Base-by-base conservation (phyloP, 2,329 filamentous ascomycete species). In the Didymosphaeria variabile region DNA sequence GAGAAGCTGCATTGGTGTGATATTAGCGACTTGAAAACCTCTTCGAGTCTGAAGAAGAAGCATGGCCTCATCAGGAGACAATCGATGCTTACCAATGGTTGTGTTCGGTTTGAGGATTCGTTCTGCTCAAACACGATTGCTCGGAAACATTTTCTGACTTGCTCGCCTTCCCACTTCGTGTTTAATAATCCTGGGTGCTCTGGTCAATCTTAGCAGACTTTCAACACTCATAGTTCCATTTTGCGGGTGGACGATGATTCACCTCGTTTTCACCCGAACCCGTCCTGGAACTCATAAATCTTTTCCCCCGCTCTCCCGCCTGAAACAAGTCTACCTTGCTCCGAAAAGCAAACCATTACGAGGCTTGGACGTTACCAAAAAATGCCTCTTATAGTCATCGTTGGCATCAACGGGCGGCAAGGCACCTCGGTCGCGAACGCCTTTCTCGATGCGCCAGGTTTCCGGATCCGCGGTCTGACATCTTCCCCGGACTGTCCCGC, bases 361-460 rank as follows among this genome's bases (percentile, higher is more conserved):
- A 21, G 19, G 13, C 34, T n/a, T 19, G 1, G 6, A 9, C 36
- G 5, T 19, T 19, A 9, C 21, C 2, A 10, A 10, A 40, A 44
- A 0, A 47, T 55, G 42, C 8, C 9, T 34, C 23, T 57, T 5
- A 23, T 57, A 7, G 53, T 60, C 8, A 40, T 61, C 13, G 19
- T 61, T 7, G 55, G 54, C 21, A 54, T 61, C 29, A 61, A 55
- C 31, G 59, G 59, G 0, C 45, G 53, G 17, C 58, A 56, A 21
- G 58, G 58, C 36, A 53, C 34, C n/a, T 51, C 58, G 10, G 58
- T 60, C 17, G 58, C 58, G 3, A 45, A 56, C 5, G 58, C 58
- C 29, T 56, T 60, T 40, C 26, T 61, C 0, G 10, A 49, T 9
- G 15, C 3, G 13, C 26, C 34, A 1, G 31, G 15, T 23, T 54